phyloP scores from a whole-genome alignment of 108 stramenopile genomes.

The Nitzschia sp. region DNA sequence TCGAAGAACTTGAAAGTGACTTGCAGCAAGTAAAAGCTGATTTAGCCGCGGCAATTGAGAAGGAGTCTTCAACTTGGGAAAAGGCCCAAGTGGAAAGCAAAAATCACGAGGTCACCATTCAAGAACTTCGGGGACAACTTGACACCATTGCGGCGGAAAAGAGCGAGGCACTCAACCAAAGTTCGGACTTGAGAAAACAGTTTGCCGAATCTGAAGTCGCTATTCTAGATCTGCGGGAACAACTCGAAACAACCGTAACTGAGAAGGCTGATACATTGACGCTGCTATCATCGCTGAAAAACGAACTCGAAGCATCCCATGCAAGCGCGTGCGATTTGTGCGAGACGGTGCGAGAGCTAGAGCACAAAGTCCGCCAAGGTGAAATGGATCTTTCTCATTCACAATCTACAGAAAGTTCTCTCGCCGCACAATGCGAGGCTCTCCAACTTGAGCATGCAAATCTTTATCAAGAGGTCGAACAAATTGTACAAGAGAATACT shows the following conservation, averaged over 20 bases:
- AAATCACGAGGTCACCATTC: background rate
- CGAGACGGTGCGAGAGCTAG: background rate
- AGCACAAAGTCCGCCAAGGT: background rate
- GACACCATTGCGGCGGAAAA: constrained; percentile 9
- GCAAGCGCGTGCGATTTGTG: background rate
- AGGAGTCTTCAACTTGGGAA: too few relatives aligned
- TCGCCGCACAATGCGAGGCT: background rate
- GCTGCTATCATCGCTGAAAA: background rate
- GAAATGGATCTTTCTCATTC: background rate
- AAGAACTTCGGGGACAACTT: background rate
- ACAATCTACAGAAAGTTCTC: background rate
- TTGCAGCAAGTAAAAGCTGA: too few relatives aligned
- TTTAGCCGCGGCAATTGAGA: too few relatives aligned
- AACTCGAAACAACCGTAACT: too few relatives aligned
- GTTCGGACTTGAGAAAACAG: background rate
- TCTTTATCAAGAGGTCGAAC: background rate
- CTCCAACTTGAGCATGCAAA: background rate
- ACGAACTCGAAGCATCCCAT: background rate
- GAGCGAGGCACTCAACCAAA: background rate
- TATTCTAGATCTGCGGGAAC: too few relatives aligned
- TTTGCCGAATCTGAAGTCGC: too few relatives aligned
- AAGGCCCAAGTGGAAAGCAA: background rate
- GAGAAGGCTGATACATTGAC: too few relatives aligned
- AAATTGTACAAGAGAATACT: background rate
- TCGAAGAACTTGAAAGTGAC: too few relatives aligned